These are phyloP conservation scores for Termitomyces sp. DNA, from an alignment of 768 basidiomycete genomes.

Conservation along the genomic window DNA sequence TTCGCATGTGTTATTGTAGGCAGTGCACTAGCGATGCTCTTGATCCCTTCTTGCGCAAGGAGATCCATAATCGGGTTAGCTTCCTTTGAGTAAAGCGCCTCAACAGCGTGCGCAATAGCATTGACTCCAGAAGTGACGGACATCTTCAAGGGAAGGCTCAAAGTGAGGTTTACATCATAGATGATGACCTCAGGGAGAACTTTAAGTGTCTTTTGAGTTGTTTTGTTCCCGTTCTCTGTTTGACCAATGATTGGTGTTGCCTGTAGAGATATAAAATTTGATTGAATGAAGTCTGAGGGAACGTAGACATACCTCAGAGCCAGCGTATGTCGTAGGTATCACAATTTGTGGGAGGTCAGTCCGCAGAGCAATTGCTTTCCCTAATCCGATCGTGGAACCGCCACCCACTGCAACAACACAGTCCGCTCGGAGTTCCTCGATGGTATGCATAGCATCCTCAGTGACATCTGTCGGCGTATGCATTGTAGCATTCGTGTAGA, in stretches of 20 bases:
- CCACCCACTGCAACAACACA: constrained; percentile 32
- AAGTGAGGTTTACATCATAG: constrained; percentile 33
- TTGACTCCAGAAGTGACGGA: constrained; percentile 33
- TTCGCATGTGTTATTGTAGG: constrained; percentile 19
- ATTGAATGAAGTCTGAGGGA: background rate
- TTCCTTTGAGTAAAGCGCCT: constrained; percentile 32
- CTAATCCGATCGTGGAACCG: constrained; percentile 31
- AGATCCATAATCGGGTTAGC: constrained; percentile 29
- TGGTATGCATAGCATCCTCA: constrained; percentile 23
- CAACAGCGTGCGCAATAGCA: constrained; percentile 36
- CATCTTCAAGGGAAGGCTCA: constrained; percentile 26
- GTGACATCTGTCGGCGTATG: constrained; percentile 34
- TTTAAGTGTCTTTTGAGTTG: constrained; percentile 28
- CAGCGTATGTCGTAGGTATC: constrained; percentile 34
- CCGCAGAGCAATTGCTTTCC: constrained; percentile 32
- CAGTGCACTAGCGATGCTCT: constrained; percentile 23
- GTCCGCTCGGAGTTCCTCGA: constrained; percentile 22
- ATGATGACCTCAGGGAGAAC: constrained; percentile 34
- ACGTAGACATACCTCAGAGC: constrained; percentile 23
- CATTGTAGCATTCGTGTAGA: constrained; percentile 33
- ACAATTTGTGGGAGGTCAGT: constrained; percentile 33
- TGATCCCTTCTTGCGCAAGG: constrained; percentile 31
- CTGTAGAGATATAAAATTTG: constrained; percentile 4
- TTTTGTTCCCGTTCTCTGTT: constrained; percentile 32
- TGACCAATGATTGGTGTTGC: constrained; percentile 34